Conservation (phyloP, 805 yeast genomes). For the Metschnikowia amazonensis region DNA sequence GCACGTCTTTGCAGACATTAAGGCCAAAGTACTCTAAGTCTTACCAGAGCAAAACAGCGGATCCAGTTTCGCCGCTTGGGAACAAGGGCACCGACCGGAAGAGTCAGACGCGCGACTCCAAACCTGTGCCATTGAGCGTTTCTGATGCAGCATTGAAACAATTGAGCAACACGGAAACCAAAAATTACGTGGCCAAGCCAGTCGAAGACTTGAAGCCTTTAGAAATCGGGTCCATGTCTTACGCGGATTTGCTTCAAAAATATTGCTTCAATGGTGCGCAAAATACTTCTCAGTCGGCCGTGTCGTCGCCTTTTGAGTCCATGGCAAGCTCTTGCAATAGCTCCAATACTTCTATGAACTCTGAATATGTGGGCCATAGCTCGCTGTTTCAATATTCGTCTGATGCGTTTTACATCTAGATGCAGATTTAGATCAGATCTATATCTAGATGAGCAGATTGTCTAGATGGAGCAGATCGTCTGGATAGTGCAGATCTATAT, state of each 20-base stretch:
- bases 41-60: constrained; percentile 18
- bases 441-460: too few species aligned
- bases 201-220: constrained; percentile 5
- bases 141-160: not conserved
- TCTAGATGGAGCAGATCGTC: too few species aligned
- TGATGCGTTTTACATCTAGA: constrained; percentile 28
- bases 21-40: constrained; percentile 28
- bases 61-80: constrained; percentile 6
- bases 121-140: not conserved
- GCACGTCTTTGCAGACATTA: not conserved
- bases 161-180: not conserved
- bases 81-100: not conserved
- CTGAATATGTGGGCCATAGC: constrained; percentile 23
- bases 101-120: not conserved
- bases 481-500: too few species aligned
- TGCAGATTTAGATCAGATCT: too few species aligned
- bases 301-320: constrained; percentile 7
- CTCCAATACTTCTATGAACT: constrained; percentile 15
- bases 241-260: constrained; percentile 32
- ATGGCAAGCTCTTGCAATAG: constrained; percentile 11
- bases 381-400: constrained; percentile 31
- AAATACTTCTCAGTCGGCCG: not conserved
- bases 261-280: constrained; percentile 35
- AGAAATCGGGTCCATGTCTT: constrained; percentile 24
- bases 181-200: constrained; percentile 2